Evolutionary conservation across 257 asterid genomes (phyloP).

Genomic region (Leptodermis oblonga): DNA sequence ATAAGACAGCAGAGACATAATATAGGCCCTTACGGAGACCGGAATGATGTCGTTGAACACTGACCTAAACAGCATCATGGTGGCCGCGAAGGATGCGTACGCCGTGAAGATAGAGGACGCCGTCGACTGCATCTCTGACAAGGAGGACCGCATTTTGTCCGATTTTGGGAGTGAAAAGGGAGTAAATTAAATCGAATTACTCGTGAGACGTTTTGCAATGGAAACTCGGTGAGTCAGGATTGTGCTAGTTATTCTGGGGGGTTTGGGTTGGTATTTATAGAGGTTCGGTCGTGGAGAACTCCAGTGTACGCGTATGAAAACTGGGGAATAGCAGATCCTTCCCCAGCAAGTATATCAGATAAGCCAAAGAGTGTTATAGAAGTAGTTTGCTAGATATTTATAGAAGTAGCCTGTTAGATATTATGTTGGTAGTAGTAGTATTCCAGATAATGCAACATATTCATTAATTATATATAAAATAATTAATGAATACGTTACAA

Average conservation of each 20-base stretch:
- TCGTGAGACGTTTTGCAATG: no score
- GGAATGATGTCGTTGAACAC: slow-evolving; percentile 57
- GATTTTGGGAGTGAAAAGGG: background rate
- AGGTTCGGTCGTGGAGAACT: no score
- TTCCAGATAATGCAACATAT: no score
- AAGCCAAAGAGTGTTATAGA: no score
- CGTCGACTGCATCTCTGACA: slow-evolving; percentile 49
- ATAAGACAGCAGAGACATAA: slow-evolving; percentile 26
- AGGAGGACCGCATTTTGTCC: slow-evolving; percentile 28
- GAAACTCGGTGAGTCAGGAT: background rate
- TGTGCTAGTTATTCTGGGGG: background rate
- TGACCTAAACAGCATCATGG: slow-evolving; percentile 67
- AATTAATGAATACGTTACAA: no score
- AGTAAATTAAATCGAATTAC: no score
- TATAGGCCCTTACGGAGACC: slow-evolving; percentile 25
- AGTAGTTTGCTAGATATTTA: no score
- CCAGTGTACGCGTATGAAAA: no score
- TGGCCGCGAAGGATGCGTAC: slow-evolving; percentile 71
- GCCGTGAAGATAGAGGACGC: slow-evolving; percentile 63
- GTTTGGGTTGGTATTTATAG: background rate
- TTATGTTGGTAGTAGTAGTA: no score
- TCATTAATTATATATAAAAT: no score
- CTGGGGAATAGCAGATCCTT: background rate
- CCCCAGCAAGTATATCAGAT: no score
- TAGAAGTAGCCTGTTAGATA: no score